Conservation (phyloP, 2,329 filamentous ascomycete species). For the Colletotrichum costaricense region DNA sequence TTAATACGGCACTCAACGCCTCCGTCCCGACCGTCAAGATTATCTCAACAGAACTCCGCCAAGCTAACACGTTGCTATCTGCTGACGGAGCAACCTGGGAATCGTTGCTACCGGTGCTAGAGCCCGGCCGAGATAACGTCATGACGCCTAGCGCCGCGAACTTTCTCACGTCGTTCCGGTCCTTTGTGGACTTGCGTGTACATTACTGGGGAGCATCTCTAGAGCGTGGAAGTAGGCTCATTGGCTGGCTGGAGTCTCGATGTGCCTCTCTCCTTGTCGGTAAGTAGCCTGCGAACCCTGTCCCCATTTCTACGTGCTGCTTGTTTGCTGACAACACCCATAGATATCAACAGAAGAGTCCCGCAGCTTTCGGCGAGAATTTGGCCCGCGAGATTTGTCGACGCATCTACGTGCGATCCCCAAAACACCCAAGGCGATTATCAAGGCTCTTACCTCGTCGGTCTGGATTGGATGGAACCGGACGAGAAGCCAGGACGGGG, state of each 20-base stretch:
- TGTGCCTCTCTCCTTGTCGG: constrained; percentile 68
- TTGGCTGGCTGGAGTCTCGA: constrained; percentile 74
- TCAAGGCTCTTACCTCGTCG: constrained; percentile 71
- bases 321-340: not conserved
- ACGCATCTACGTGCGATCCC: constrained; percentile 38
- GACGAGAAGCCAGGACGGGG: constrained; percentile 47
- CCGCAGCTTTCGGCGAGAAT: constrained; percentile 65
- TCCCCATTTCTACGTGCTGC: not conserved
- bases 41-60: constrained; percentile 62
- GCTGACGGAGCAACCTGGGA: constrained; percentile 54
- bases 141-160: constrained; percentile 47
- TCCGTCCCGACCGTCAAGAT: constrained; percentile 63
- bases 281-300: constrained; percentile 45
- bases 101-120: constrained; percentile 47
- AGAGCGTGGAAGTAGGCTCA: constrained; percentile 63
- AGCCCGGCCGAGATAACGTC: not conserved
- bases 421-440: constrained; percentile 57
- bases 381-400: constrained; percentile 71
- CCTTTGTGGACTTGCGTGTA: constrained; percentile 70
- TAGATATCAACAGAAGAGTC: constrained; percentile 66
- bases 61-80: constrained; percentile 55
- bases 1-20: constrained; percentile 69
- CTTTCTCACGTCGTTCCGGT: constrained; percentile 64
- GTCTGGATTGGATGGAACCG: constrained; percentile 55
- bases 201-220: constrained; percentile 74